Evolutionary conservation across 495 filamentous ascomycete species (phyloP).

Genomic region (Neurospora sublineolata): DNA sequence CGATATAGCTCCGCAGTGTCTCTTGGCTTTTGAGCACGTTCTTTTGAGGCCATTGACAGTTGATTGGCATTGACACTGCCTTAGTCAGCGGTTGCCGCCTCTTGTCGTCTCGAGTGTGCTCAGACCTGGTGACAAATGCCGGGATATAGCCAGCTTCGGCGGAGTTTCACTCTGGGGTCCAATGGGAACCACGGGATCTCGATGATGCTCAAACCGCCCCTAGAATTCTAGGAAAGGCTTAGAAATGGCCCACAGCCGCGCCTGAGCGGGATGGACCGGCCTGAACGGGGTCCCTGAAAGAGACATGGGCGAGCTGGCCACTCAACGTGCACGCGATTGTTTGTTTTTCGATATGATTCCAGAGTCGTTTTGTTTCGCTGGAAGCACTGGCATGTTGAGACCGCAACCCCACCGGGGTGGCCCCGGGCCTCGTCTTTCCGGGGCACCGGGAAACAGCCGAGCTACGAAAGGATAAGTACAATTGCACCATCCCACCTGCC

Average conservation of each 20-base stretch:
- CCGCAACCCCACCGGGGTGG: neutral
- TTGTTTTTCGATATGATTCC: neutral
- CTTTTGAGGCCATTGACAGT: neutral
- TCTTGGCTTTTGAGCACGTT: neutral
- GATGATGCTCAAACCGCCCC: neutral
- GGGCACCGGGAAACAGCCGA: neutral
- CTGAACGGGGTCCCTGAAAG: neutral
- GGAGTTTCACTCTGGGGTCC: neutral
- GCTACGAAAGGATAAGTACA: neutral
- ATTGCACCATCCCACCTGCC: neutral
- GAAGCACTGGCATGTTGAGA: neutral
- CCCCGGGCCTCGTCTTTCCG: neutral
- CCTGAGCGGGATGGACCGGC: neutral
- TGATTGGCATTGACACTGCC: neutral
- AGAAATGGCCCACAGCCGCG: neutral
- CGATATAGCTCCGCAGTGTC: neutral
- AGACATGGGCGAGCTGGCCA: neutral
- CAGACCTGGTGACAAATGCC: neutral
- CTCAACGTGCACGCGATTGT: neutral
- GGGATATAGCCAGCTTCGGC: neutral
- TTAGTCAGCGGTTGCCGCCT: neutral
- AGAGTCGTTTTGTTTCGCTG: neutral
- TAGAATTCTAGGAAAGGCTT: neutral
- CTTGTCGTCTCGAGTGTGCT: neutral
- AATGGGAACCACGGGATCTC: neutral